phyloP scores from a whole-genome alignment of 2,329 filamentous ascomycete species.

The Ambrosiella cleistominuta region DNA sequence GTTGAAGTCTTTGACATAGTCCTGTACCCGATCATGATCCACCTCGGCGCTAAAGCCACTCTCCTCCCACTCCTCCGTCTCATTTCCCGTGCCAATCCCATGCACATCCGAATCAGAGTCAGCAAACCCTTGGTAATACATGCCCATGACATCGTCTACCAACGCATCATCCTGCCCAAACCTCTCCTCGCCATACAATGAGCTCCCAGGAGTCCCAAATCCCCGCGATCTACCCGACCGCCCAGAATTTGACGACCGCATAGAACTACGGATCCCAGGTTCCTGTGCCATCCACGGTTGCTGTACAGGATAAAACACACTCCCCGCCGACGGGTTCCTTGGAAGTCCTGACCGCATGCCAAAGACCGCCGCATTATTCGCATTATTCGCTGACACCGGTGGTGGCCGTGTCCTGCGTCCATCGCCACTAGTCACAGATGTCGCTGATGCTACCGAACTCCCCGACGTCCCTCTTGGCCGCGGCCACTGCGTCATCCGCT shows the following conservation, averaged over 20 bases:
- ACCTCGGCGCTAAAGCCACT: slow-evolving; percentile 14
- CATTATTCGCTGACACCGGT: not conserved
- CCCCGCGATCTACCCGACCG: slow-evolving; percentile 54
- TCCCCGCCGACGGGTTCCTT: slow-evolving; percentile 1
- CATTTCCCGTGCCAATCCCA: slow-evolving; percentile 18
- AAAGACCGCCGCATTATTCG: not conserved
- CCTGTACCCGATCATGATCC: not conserved
- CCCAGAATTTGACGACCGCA: not conserved
- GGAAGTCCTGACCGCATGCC: not conserved
- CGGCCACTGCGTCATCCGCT: slow-evolving; percentile 8
- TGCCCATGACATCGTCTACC: slow-evolving; percentile 52
- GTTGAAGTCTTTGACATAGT: no score
- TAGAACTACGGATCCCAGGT: not conserved
- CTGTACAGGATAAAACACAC: slow-evolving; percentile 8
- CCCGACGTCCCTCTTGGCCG: slow-evolving; percentile 20
- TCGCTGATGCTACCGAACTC: slow-evolving; percentile 26
- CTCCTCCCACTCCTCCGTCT: slow-evolving; percentile 4
- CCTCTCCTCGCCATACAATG: slow-evolving; percentile 28
- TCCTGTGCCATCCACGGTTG: slow-evolving; percentile 31
- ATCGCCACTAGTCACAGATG: slow-evolving; percentile 23
- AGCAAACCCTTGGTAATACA: slow-evolving; percentile 47
- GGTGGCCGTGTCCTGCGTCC: slow-evolving; percentile 20
- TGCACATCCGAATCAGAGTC: slow-evolving; percentile 21
- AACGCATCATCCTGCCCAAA: slow-evolving; percentile 35
- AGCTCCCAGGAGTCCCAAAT: slow-evolving; percentile 59